Percentiles rank a stretch among this genome's conserved stretches.
Conservation (phyloP, 169 alveolate species). For the Babesia caballi region DNA sequence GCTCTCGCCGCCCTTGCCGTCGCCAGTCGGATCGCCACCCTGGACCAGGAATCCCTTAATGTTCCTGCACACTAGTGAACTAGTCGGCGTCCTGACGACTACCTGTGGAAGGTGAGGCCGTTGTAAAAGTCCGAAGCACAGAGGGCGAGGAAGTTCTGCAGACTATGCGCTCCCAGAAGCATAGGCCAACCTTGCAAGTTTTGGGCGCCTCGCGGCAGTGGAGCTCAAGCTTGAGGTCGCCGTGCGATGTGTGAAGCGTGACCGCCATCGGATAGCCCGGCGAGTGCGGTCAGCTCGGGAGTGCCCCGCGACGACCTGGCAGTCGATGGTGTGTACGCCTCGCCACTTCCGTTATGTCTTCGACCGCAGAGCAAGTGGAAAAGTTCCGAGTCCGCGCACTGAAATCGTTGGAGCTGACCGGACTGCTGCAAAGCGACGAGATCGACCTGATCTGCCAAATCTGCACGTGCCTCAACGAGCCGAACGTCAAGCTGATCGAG, state of each 20-base stretch:
- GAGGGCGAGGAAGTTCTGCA: slow-evolving; percentile 76
- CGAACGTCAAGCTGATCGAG: slow-evolving; percentile 57
- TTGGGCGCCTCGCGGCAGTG: slow-evolving; percentile 80
- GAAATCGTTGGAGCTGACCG: slow-evolving; percentile 37
- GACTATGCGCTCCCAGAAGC: background rate
- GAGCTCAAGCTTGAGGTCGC: slow-evolving; percentile 78
- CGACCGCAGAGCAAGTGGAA: slow-evolving; percentile 22
- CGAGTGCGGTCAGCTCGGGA: background rate
- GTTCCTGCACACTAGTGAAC: slow-evolving; percentile 74
- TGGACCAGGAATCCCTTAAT: slow-evolving; percentile 94
- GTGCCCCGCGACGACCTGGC: background rate
- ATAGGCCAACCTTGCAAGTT: slow-evolving; percentile 71
- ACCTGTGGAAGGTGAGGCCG: slow-evolving; percentile 73
- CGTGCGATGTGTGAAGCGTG: slow-evolving; percentile 78
- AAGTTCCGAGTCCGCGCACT: slow-evolving; percentile 29
- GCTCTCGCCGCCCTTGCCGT: slow-evolving; percentile 97
- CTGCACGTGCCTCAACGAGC: slow-evolving; percentile 56
- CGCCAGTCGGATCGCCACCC: slow-evolving; percentile 98
- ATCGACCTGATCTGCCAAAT: slow-evolving; percentile 62
- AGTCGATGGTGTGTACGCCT: background rate
- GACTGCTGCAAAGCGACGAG: slow-evolving; percentile 48
- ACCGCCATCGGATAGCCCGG: slow-evolving; percentile 75
- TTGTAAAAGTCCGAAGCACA: slow-evolving; percentile 76
- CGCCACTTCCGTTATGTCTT: slow-evolving; percentile 25
- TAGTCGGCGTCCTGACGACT: too few species aligned